These are phyloP conservation scores for Fusarium sambucinum DNA, from an alignment of 2,329 filamentous ascomycete genomes.

Conservation along the genomic window DNA sequence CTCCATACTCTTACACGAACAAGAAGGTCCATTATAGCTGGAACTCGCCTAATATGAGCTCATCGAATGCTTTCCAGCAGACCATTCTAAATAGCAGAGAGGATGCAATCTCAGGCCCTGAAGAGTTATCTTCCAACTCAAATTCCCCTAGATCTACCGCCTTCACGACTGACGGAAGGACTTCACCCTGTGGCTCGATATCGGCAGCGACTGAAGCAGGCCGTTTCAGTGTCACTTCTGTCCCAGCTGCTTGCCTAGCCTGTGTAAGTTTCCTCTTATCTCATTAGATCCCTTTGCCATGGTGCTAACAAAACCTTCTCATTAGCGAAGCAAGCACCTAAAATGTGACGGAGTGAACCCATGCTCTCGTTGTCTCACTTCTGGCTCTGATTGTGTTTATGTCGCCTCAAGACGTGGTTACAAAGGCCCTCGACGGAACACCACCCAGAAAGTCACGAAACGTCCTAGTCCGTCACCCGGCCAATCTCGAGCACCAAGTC, in stretches of 20 bases:
- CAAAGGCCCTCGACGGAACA: slow-evolving; percentile 66
- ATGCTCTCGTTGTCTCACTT: slow-evolving; percentile 74
- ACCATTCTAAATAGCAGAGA: slow-evolving; percentile 21
- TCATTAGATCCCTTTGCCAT: background rate
- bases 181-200: slow-evolving; percentile 38
- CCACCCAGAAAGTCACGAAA: slow-evolving; percentile 62
- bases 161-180: slow-evolving; percentile 25
- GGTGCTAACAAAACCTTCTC: slow-evolving; percentile 25
- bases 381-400: slow-evolving; percentile 74
- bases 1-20: slow-evolving; percentile 30
- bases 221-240: slow-evolving; percentile 52
- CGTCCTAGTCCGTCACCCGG: slow-evolving; percentile 60
- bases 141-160: slow-evolving; percentile 44
- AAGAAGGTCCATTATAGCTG: slow-evolving; percentile 30
- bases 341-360: slow-evolving; percentile 80
- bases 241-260: slow-evolving; percentile 65
- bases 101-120: slow-evolving; percentile 26
- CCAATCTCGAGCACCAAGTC: slow-evolving; percentile 23
- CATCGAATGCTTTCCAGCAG: slow-evolving; percentile 19
- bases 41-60: slow-evolving; percentile 36
- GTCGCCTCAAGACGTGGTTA: slow-evolving; percentile 81
- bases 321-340: slow-evolving; percentile 74
- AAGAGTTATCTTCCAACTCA: slow-evolving; percentile 41
- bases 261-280: slow-evolving; percentile 59
- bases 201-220: slow-evolving; percentile 32